Evolutionary conservation across 352 stramenopile genomes (phyloP).

Genomic region (Pythium apleroticum): DNA sequence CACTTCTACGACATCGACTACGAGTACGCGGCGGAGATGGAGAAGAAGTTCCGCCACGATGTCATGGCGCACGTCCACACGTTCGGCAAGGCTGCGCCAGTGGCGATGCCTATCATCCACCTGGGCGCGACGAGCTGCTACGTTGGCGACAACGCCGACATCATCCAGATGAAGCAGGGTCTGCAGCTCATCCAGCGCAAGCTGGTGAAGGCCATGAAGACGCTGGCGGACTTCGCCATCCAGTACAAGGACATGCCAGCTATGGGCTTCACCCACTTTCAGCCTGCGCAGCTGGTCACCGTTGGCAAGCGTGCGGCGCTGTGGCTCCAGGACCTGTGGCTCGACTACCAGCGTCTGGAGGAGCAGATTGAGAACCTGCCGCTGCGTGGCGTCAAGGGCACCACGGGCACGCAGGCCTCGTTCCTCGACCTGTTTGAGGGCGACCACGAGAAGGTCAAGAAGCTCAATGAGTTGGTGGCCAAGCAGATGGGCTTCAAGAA

Average conservation of each 20-base stretch:
- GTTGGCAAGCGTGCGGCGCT: constrained; percentile 97
- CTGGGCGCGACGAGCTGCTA: constrained; percentile 98
- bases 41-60: constrained; percentile 98
- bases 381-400: constrained; percentile 98
- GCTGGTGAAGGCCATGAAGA: constrained; percentile 96
- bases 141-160: constrained; percentile 99
- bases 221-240: constrained; percentile 93
- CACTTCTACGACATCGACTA: constrained; percentile 98
- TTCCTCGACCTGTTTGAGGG: constrained; percentile 99
- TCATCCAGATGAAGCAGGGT: constrained; percentile 96
- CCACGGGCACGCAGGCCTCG: constrained; percentile 97
- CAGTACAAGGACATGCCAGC: constrained; percentile 97
- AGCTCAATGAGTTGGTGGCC: constrained; percentile 95
- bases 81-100: constrained; percentile 95
- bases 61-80: constrained; percentile 99
- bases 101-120: constrained; percentile 99
- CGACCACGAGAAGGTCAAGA: constrained; percentile 98
- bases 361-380: constrained; percentile 95
- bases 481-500: constrained; percentile 98
- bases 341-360: constrained; percentile 96
- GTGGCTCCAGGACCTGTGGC: constrained; percentile 97
- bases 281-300: constrained; percentile 98
- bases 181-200: constrained; percentile 96
- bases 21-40: constrained; percentile 96
- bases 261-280: constrained; percentile 99